A percentile compares a stretch with the other conserved stretches of the same genome.
phyloP scores from a whole-genome alignment of 768 basidiomycete genomes.

The Termitomyces sp. region DNA sequence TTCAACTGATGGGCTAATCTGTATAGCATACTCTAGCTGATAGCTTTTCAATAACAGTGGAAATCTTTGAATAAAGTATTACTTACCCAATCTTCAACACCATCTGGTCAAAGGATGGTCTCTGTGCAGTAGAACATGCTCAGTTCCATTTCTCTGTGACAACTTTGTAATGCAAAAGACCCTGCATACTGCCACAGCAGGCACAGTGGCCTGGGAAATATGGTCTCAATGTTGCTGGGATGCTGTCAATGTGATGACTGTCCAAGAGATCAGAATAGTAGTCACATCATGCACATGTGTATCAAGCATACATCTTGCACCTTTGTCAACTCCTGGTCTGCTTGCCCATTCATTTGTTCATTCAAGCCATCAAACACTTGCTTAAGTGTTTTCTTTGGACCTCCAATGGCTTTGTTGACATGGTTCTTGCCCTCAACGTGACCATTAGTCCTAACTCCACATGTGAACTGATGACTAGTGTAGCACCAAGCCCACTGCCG shows the following conservation, averaged over 20 bases:
- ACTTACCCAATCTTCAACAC: conserved; percentile 25
- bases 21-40: conserved; percentile 6
- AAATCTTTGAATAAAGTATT: not conserved
- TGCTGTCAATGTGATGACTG: conserved; percentile 25
- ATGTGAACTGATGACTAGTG: too few species aligned
- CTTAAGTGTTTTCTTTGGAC: conserved; percentile 18
- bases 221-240: conserved; percentile 18
- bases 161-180: conserved; percentile 26
- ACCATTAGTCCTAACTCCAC: conserved; percentile 30
- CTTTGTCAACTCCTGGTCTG: conserved; percentile 12
- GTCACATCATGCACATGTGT: too few species aligned
- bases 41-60: not conserved
- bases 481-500: too few species aligned
- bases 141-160: conserved; percentile 26
- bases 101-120: conserved; percentile 21
- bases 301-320: conserved; percentile 12
- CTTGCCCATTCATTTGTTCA: conserved; percentile 16
- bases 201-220: conserved; percentile 22
- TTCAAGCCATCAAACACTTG: conserved; percentile 20
- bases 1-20: conserved; percentile 7
- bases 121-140: conserved; percentile 24
- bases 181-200: conserved; percentile 23
- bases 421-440: conserved; percentile 24
- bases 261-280: too few species aligned
- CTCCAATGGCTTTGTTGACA: conserved; percentile 18